Base-by-base conservation (phyloP, 1,284 basidiomycete genomes). In the Hypsizygus ulmarius region DNA sequence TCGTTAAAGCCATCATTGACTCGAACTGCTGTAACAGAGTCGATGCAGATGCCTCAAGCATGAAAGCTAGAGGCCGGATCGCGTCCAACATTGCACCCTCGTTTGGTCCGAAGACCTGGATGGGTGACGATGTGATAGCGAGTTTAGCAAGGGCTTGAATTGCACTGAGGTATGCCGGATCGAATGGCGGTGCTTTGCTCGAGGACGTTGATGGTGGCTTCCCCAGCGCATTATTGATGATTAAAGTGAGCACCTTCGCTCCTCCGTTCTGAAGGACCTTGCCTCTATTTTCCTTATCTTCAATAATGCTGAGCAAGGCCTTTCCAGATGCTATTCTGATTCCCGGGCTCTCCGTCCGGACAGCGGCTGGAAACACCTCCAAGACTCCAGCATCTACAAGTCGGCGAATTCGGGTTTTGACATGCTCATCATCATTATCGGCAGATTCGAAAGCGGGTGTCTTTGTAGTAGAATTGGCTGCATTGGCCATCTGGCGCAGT, bases 141-240 rank as follows among this genome's bases (percentile, higher is more conserved):
- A 99, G 82, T 62, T 97, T 97, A 8, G 94, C 90, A 11, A 98
- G 72, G 0, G 93, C 94, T 64, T 98, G 96, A 25, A 92, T 78
- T 0, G 91, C 76, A 9, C 81, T 73, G 5, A 96, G 71, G 48
- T 79, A 76, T 3, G 70, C 61, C n/a, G 66, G 57, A 43, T 80
- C 75, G 29, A 79, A 56, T 33, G 63, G 61, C 18, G 60, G 50
- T 41, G 25, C 55, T 28, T 60, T 51, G 40, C 60, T 60, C 12
- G 57, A 42, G 35, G 56, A 45, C 18, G 61, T 54, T 2, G 64
- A 49, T 3, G 63, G 50, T 14, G 70, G 55, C 34, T 64, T 56
- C 9, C 63, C 58, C 12, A 69, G 33, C 3, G 63, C 61, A 10
- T 72, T 66, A 49, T 72, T 74, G 60, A 91, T 83, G 43, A 95